phyloP scores from a whole-genome alignment of 2,329 filamentous ascomycete genomes.

The Fusarium sp. region DNA sequence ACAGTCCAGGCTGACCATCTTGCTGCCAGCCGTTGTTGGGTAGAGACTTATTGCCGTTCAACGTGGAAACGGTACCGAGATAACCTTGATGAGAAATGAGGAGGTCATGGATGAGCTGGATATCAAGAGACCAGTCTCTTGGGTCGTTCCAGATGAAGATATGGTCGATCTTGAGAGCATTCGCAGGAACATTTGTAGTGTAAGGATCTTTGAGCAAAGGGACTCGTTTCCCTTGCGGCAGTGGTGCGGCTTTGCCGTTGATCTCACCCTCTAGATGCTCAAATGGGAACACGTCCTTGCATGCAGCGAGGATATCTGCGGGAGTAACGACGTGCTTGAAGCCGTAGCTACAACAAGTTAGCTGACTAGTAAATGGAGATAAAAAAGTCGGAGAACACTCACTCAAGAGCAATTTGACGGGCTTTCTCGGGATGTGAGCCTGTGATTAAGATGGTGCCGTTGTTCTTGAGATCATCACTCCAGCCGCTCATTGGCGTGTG shows the following conservation, averaged over 20 bases:
- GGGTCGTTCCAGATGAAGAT: slow-evolving; percentile 97
- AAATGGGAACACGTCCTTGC: slow-evolving; percentile 89
- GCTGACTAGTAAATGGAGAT: not conserved
- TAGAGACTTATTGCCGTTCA: slow-evolving; percentile 76
- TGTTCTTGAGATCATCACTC: slow-evolving; percentile 55
- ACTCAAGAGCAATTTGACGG: slow-evolving; percentile 80
- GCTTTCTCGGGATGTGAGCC: slow-evolving; percentile 79
- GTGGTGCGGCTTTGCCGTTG: slow-evolving; percentile 48
- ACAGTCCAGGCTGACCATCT: slow-evolving; percentile 84
- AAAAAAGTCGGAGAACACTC: slow-evolving; percentile 28
- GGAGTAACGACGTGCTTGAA: slow-evolving; percentile 88
- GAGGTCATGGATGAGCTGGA: slow-evolving; percentile 86
- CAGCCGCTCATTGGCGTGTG: slow-evolving; percentile 88
- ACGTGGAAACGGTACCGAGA: slow-evolving; percentile 82
- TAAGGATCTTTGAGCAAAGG: slow-evolving; percentile 53
- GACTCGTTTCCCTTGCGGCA: slow-evolving; percentile 56
- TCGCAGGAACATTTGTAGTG: slow-evolving; percentile 54
- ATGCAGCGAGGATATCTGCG: slow-evolving; percentile 82
- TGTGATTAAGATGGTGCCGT: slow-evolving; percentile 77
- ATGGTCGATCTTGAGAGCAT: slow-evolving; percentile 83
- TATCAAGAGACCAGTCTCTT: slow-evolving; percentile 94
- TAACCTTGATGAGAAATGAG: slow-evolving; percentile 84
- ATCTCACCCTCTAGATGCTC: slow-evolving; percentile 60
- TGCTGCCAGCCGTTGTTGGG: slow-evolving; percentile 85
- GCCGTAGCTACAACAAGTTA: slow-evolving; percentile 67